A percentile compares a stretch with the other conserved stretches of the same genome.
Conservation (phyloP, 768 basidiomycete genomes). For the Suillus paluster region DNA sequence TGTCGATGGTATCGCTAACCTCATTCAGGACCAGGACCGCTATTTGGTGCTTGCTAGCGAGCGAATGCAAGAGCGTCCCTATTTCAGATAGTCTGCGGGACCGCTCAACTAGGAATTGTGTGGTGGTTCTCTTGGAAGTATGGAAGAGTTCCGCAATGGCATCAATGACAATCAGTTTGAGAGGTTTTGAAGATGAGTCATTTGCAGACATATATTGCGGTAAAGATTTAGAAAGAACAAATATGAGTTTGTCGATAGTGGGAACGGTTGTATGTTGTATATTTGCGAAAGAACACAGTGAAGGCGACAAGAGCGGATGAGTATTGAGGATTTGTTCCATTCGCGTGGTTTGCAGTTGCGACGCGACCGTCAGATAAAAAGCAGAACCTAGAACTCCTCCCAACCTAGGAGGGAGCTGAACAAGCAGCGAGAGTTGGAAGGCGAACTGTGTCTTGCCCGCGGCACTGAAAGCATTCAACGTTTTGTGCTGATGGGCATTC, state of each 20-base stretch:
- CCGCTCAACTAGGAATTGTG: constrained; percentile 70
- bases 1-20: constrained; percentile 78
- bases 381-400: constrained; percentile 69
- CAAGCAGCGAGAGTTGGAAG: constrained; percentile 78
- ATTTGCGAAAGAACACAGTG: constrained; percentile 52
- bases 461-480: constrained; percentile 55
- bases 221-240: constrained; percentile 57
- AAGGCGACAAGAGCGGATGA: constrained; percentile 50
- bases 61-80: constrained; percentile 67
- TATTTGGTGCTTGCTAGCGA: constrained; percentile 66
- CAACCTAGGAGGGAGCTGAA: constrained; percentile 64
- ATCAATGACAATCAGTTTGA: constrained; percentile 86
- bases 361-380: constrained; percentile 79
- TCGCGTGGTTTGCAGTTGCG: constrained; percentile 68
- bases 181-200: constrained; percentile 49
- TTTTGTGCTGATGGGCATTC: constrained; percentile 1
- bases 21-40: constrained; percentile 90
- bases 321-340: constrained; percentile 65
- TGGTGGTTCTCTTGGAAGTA: constrained; percentile 58
- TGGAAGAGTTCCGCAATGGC: constrained; percentile 88
- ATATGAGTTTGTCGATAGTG: constrained; percentile 56
- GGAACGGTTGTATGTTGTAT: constrained; percentile 66
- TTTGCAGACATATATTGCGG: constrained; percentile 52
- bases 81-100: constrained; percentile 71
- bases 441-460: constrained; percentile 95